These are phyloP conservation scores for Erodium texanum DNA, from an alignment of 441 rosid genomes.

Conservation along the genomic window DNA sequence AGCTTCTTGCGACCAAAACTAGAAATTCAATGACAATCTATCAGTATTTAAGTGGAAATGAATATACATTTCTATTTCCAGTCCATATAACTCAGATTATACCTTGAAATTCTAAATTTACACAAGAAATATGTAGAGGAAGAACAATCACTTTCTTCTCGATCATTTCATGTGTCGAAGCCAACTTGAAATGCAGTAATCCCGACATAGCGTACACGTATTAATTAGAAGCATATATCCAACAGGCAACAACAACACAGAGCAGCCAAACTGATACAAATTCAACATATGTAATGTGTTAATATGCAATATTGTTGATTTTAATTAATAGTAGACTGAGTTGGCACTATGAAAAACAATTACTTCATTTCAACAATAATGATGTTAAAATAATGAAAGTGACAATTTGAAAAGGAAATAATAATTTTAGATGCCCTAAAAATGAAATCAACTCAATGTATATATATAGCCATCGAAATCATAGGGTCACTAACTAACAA, in stretches of 20 bases:
- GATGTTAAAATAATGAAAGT: no score
- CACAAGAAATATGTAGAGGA: not conserved
- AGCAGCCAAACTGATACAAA: not conserved
- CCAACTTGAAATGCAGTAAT: not conserved
- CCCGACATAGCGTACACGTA: not conserved
- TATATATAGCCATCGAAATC: no score
- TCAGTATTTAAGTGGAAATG: not conserved
- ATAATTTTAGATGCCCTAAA: no score
- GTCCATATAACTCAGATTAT: not conserved
- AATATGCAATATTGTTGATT: no score
- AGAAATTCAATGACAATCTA: not conserved
- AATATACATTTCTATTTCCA: not conserved
- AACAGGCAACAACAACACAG: not conserved
- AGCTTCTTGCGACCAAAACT: no score
- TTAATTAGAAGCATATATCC: not conserved
- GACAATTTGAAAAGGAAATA: no score
- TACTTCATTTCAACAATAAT: no score
- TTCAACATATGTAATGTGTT: not conserved
- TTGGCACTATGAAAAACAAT: no score
- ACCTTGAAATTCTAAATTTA: not conserved
- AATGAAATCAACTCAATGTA: not conserved
- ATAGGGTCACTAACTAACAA: not conserved
- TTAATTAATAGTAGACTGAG: no score
- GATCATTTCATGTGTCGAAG: no score
- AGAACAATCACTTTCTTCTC: not conserved